Evolutionary conservation across 2,329 filamentous ascomycete species (phyloP).

Genomic region (Seiridium cupressi): DNA sequence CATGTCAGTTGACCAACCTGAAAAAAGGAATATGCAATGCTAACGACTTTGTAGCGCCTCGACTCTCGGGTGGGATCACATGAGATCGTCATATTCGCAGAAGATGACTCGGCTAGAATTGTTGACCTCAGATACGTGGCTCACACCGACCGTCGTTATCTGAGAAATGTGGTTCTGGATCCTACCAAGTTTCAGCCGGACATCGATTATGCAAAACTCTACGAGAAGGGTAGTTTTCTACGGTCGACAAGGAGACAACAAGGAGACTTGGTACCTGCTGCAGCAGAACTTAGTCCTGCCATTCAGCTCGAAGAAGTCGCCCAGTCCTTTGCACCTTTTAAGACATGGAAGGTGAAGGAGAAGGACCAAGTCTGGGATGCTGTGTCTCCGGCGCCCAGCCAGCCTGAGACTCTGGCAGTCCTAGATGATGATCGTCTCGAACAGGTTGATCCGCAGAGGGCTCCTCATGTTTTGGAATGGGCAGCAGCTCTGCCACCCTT

Average conservation of each 20-base stretch:
- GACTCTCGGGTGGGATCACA: neutral
- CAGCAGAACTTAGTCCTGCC: neutral
- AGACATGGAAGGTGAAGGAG: neutral
- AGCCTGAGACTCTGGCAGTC: neutral
- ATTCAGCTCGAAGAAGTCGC: neutral
- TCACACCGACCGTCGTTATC: neutral
- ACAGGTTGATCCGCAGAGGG: neutral
- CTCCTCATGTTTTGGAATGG: neutral
- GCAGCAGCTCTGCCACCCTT: neutral
- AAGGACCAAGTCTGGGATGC: neutral
- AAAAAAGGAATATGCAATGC: neutral
- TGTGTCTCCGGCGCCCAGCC: neutral
- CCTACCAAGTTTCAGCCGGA: neutral
- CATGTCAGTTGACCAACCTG: conserved; percentile 1
- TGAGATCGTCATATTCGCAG: neutral
- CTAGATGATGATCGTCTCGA: neutral
- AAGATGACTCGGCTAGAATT: neutral
- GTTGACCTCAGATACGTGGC: conserved; percentile 9
- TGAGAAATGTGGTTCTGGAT: conserved; percentile 3
- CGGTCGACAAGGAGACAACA: neutral
- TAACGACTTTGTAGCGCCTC: neutral
- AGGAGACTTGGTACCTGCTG: neutral
- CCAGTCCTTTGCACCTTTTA: neutral
- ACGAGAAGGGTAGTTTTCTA: conserved; percentile 4
- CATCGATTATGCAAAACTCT: conserved; percentile 2